Conservation (phyloP, 192 early-diverging fungal species). For the Paraglomus brasilianum region DNA sequence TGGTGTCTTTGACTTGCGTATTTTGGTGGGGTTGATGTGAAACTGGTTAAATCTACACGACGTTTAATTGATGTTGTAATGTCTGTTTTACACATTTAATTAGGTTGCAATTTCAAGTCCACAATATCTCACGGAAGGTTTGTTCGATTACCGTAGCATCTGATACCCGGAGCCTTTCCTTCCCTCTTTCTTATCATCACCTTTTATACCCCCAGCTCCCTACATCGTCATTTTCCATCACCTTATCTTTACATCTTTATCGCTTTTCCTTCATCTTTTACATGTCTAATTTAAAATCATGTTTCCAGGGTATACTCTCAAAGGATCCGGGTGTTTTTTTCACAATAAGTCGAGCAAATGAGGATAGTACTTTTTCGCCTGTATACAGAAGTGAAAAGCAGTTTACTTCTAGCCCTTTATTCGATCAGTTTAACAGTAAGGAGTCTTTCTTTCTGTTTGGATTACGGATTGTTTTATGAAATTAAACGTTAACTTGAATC, state of each 20-base stretch:
- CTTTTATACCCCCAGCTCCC: no score
- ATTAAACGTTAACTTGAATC: not conserved
- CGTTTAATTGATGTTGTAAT: not conserved
- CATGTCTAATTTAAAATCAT: not conserved
- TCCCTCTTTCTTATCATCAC: no score
- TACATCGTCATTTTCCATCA: no score
- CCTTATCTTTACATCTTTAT: no score
- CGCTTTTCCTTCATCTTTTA: no score
- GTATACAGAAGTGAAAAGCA: slow-evolving; percentile 34
- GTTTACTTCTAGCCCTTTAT: slow-evolving; percentile 26
- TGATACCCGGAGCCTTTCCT: no score
- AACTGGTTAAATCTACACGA: not conserved
- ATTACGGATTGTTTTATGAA: not conserved
- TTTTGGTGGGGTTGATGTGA: slow-evolving; percentile 22
- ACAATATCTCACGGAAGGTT: slow-evolving; percentile 36
- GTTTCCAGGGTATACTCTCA: slow-evolving; percentile 24
- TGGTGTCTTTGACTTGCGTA: not conserved
- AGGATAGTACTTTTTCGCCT: slow-evolving; percentile 37
- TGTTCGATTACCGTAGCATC: no score
- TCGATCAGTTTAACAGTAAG: slow-evolving; percentile 35
- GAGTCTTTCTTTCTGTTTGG: not conserved
- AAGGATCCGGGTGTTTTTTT: slow-evolving; percentile 36
- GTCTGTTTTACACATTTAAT: slow-evolving; percentile 5
- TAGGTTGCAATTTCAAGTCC: slow-evolving; percentile 42
- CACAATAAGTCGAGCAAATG: slow-evolving; percentile 40